These are phyloP conservation scores for Russula griseocarnosa DNA, from an alignment of 768 basidiomycete genomes.

Conservation along the genomic window DNA sequence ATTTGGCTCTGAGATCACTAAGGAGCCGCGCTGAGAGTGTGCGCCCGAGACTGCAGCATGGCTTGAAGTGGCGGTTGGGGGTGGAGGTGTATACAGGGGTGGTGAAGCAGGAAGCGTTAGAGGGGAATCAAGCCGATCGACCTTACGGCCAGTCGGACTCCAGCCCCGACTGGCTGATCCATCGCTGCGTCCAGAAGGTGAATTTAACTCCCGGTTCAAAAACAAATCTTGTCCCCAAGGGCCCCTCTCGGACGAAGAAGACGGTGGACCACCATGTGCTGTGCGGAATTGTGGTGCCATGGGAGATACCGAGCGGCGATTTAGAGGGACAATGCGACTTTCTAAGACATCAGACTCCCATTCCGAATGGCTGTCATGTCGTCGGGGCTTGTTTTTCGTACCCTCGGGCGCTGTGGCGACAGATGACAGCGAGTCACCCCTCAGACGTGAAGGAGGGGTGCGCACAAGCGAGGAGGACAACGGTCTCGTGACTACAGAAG, in stretches of 20 bases:
- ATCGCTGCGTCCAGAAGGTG: slow-evolving; percentile 28
- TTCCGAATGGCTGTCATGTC: slow-evolving; percentile 42
- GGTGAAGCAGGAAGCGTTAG: slow-evolving; percentile 39
- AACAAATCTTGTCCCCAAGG: slow-evolving; percentile 7
- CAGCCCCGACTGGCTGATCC: slow-evolving; percentile 33
- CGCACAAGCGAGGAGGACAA: slow-evolving; percentile 24
- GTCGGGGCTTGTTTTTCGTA: slow-evolving; percentile 36
- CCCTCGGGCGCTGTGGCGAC: slow-evolving; percentile 58
- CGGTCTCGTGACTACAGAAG: slow-evolving; percentile 30
- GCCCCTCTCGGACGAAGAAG: slow-evolving; percentile 34
- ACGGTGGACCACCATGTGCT: slow-evolving; percentile 35
- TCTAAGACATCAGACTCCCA: slow-evolving; percentile 51
- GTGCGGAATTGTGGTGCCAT: slow-evolving; percentile 44
- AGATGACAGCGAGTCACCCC: slow-evolving; percentile 53
- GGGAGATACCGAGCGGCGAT: slow-evolving; percentile 65
- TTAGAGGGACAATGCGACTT: slow-evolving; percentile 60
- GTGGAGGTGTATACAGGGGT: slow-evolving; percentile 40
- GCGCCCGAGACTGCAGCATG: slow-evolving; percentile 35
- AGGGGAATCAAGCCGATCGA: slow-evolving; percentile 41
- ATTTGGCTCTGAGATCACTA: slow-evolving; percentile 32
- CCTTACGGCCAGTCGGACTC: no score
- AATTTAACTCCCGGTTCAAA: slow-evolving; percentile 2
- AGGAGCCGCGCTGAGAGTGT: slow-evolving; percentile 36
- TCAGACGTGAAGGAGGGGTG: slow-evolving; percentile 31
- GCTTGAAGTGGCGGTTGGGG: slow-evolving; percentile 27